Conservation (phyloP, 768 basidiomycete species). For the Termitomyces sp. region DNA sequence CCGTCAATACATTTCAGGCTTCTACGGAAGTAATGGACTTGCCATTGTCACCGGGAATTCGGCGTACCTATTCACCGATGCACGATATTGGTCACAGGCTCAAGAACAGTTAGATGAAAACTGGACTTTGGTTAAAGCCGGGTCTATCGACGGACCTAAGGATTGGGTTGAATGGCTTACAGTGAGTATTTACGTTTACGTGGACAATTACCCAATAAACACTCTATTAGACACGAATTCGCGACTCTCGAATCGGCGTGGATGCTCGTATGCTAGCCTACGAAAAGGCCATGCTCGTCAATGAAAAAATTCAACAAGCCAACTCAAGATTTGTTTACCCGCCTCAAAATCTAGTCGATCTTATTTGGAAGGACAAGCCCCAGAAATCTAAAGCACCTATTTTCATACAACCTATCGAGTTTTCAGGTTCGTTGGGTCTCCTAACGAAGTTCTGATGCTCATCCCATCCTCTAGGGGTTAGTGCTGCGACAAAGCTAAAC, state of each 20-base stretch:
- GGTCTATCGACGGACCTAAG: conserved; percentile 46
- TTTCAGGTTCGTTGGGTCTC: conserved; percentile 43
- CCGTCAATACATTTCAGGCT: conserved; percentile 74
- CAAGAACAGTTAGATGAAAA: conserved; percentile 63
- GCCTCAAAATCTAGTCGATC: conserved; percentile 79
- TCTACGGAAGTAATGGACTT: conserved; percentile 53
- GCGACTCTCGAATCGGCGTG: conserved; percentile 62
- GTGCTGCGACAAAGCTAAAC: conserved; percentile 67
- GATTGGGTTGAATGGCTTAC: conserved; percentile 82
- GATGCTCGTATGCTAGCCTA: conserved; percentile 84
- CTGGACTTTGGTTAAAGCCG: conserved; percentile 69
- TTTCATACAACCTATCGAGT: conserved; percentile 68
- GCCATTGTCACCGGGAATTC: conserved; percentile 63
- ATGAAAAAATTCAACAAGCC: conserved; percentile 47
- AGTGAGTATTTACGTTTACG: conserved; percentile 27
- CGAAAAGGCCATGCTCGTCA: conserved; percentile 61
- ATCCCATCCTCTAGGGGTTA: conserved; percentile 38
- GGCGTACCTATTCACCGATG: conserved; percentile 77
- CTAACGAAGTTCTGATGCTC: not conserved
- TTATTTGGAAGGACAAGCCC: conserved; percentile 79
- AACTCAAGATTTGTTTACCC: conserved; percentile 75
- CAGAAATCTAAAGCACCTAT: conserved; percentile 59
- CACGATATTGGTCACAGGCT: conserved; percentile 84
- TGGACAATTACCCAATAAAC: not conserved
- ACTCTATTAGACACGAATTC: conserved; percentile 31